phyloP scores from a whole-genome alignment of 495 filamentous ascomycete genomes.

The Parmelia sp. region DNA sequence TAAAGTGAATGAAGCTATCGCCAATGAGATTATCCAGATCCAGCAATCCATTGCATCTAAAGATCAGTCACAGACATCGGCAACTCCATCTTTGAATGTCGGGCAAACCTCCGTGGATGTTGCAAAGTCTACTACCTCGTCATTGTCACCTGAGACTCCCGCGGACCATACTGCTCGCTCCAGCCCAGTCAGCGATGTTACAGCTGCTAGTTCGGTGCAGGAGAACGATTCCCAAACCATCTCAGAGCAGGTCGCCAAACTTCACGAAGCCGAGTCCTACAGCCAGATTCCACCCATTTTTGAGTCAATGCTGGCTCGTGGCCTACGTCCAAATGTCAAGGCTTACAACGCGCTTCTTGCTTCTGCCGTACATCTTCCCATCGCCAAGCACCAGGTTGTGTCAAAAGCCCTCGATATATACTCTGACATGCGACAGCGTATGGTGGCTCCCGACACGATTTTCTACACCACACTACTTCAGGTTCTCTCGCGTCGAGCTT shows the following conservation, averaged over 20 bases:
- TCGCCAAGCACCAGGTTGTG: constrained; percentile 67
- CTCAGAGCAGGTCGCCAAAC: constrained; percentile 65
- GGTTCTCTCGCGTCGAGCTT: constrained; percentile 68
- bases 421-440: constrained; percentile 87
- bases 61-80: constrained; percentile 5
- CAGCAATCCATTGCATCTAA: constrained; percentile 29
- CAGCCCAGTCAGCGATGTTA: constrained; percentile 18
- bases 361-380: constrained; percentile 69
- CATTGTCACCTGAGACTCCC: constrained; percentile 5
- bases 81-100: not conserved
- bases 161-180: constrained; percentile 13
- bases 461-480: constrained; percentile 84
- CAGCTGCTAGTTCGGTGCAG: constrained; percentile 32
- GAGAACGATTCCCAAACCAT: constrained; percentile 59
- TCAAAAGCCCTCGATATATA: constrained; percentile 91
- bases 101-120: constrained; percentile 1
- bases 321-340: constrained; percentile 67
- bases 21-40: constrained; percentile 50
- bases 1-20: constrained; percentile 58
- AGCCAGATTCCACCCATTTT: constrained; percentile 85
- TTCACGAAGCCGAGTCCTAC: constrained; percentile 62
- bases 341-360: constrained; percentile 86
- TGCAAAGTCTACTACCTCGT: not conserved
- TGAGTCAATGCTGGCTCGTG: constrained; percentile 71
- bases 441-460: constrained; percentile 69